Base-by-base conservation (phyloP, 2,329 filamentous ascomycete genomes). In the Ophiostoma perfectum region DNA sequence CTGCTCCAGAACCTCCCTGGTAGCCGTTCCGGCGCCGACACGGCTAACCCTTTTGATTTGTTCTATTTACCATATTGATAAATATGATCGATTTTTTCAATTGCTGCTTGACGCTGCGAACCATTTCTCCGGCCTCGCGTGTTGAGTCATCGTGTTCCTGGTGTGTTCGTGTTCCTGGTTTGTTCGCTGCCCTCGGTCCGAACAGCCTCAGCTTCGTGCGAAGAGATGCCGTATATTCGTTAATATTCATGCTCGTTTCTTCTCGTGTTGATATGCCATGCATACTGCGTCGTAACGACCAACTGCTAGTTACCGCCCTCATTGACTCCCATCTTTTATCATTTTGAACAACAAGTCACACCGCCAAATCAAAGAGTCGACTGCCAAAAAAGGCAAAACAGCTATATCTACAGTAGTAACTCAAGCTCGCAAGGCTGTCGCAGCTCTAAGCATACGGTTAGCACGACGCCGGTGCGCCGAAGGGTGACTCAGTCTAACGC, bases 21-120 rank as follows among this genome's bases (percentile, higher is more conserved):
- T 47, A 64, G 41, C 63, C 63, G 63, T 18, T 3, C 47, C 63
- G 63, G 63, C 14, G 18, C 63, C 63, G 63, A 64, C 63, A 42
- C 36, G 58, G 49, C 49, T 14, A 41, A 62, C 27, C 27, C 27
- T 27, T 27, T 27, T 27, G 27, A 14, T 36, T n/a, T 60, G 36
- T 16, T 39, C 9, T 7, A 8, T 3, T 18, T 1, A 5, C 9
- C 12, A 8, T 64, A 18, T 45, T 47, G 6, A 62, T 16, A 27
- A 27, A 27, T 27, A 27, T 27, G 27, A 27, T 27, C 2, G 27
- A 27, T 27, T 27, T 27, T 49, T 49, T 27, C 27, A 27, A 27
- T 2, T 27, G 4, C 8, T 45, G n/a, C 14, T 27, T 27, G 27
- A 18, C 18, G 49, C 27, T 27, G 49, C 49, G 27, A 55, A 41